phyloP scores from a whole-genome alignment of 371 early-diverging fungal species.

The Syncephalis plumigaleata region DNA sequence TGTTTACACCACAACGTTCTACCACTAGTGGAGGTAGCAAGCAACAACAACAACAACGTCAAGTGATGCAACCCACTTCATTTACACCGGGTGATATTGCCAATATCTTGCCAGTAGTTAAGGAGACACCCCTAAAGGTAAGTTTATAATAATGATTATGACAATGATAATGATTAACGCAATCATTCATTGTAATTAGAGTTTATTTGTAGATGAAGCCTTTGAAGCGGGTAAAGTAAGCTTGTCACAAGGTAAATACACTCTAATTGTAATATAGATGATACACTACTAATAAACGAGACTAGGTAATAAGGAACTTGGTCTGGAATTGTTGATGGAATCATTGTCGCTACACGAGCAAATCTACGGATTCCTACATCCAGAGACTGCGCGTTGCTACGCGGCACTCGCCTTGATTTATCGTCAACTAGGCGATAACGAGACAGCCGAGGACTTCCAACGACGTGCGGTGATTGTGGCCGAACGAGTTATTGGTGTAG shows the following conservation, averaged over 20 bases:
- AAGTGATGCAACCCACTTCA: constrained; percentile 16
- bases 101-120: constrained; percentile 65
- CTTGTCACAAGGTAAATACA: constrained; percentile 43
- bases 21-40: too few relatives aligned
- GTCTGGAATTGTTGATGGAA: constrained; percentile 67
- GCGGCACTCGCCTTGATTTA: constrained; percentile 73
- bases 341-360: constrained; percentile 79
- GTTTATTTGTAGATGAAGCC: constrained; percentile 72
- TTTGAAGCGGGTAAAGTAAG: constrained; percentile 73
- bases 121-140: constrained; percentile 31
- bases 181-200: constrained; percentile 14
- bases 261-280: neutral
- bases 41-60: constrained; percentile 6
- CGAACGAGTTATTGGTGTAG: constrained; percentile 74
- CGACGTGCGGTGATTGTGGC: constrained; percentile 71
- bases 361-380: constrained; percentile 76
- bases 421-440: constrained; percentile 58
- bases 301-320: constrained; percentile 23
- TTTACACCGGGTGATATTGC: constrained; percentile 62
- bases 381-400: constrained; percentile 73
- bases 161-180: constrained; percentile 11
- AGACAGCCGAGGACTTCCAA: constrained; percentile 58
- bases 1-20: constrained; percentile 22
- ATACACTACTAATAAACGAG: constrained; percentile 1
- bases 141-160: constrained; percentile 10